Conservation (phyloP, 352 stramenopile genomes). For the Pythium aquatile region DNA sequence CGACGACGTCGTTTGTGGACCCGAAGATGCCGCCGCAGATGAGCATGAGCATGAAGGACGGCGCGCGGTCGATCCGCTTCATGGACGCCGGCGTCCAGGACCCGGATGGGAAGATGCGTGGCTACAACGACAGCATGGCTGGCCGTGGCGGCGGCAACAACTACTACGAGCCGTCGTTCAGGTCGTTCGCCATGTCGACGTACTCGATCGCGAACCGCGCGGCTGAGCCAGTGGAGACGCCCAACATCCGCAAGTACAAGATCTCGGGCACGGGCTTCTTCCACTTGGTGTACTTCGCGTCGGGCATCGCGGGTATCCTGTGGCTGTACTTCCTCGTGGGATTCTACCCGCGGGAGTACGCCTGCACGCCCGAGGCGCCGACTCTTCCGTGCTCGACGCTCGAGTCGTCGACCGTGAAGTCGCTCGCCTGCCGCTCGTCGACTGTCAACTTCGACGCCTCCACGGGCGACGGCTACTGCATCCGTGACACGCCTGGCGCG, state of each 20-base stretch:
- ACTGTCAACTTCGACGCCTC: constrained; percentile 67
- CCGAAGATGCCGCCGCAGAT: constrained; percentile 78
- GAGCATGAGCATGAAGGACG: constrained; percentile 57
- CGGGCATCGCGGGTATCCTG: constrained; percentile 55
- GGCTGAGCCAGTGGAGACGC: constrained; percentile 82
- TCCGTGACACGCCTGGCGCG: constrained; percentile 55
- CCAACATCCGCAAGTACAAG: constrained; percentile 91
- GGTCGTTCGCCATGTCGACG: constrained; percentile 87
- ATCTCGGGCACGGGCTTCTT: constrained; percentile 85
- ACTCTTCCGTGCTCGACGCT: constrained; percentile 66
- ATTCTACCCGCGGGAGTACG: constrained; percentile 85
- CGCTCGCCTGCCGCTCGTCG: constrained; percentile 52
- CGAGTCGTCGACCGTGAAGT: constrained; percentile 42
- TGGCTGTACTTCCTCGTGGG: constrained; percentile 80
- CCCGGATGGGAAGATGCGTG: constrained; percentile 79
- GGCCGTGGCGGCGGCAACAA: constrained; percentile 47
- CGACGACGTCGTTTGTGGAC: constrained; percentile 87
- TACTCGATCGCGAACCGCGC: constrained; percentile 89
- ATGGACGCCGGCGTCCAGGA: constrained; percentile 84
- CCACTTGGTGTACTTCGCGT: constrained; percentile 86
- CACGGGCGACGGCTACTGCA: constrained; percentile 77
- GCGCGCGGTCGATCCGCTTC: constrained; percentile 79
- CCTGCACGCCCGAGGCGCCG: constrained; percentile 65
- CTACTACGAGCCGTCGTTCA: constrained; percentile 89
- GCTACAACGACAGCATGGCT: constrained; percentile 80